Evolutionary conservation across 2,329 filamentous ascomycete species (phyloP).

Genomic region (Camillea tinctor): DNA sequence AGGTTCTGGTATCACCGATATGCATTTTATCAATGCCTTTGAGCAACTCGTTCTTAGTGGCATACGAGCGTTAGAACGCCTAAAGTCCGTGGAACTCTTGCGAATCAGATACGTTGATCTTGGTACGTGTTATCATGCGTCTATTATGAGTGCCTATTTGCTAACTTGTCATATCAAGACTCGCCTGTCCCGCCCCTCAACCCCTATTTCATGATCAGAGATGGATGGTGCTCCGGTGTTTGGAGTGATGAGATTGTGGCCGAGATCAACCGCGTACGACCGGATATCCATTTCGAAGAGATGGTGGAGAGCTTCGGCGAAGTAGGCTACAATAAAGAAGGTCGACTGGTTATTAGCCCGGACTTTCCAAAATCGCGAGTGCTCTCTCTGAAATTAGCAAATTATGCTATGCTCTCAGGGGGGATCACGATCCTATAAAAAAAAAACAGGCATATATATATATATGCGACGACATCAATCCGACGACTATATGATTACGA

Average conservation of each 20-base stretch:
- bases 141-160: background rate
- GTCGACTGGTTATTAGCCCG: constrained; percentile 54
- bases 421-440: constrained; percentile 36
- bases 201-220: constrained; percentile 66
- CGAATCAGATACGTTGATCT: constrained; percentile 75
- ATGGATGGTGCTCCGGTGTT: constrained; percentile 63
- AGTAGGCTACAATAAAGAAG: constrained; percentile 58
- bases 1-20: constrained; percentile 68
- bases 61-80: constrained; percentile 57
- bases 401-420: constrained; percentile 52
- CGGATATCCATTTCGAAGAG: constrained; percentile 58
- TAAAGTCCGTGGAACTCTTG: constrained; percentile 61
- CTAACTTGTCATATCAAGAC: constrained; percentile 43
- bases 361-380: constrained; percentile 53
- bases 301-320: constrained; percentile 64
- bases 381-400: constrained; percentile 55
- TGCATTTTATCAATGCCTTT: constrained; percentile 70
- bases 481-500: constrained; percentile 1
- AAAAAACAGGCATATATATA: constrained; percentile 1
- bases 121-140: constrained; percentile 40
- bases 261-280: constrained; percentile 58
- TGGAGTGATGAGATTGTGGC: constrained; percentile 69
- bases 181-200: constrained; percentile 69
- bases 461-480: background rate
- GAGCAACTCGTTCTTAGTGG: constrained; percentile 66